Percentiles rank a stretch among this genome's conserved stretches.
These are phyloP conservation scores for Aphanomyces invadans DNA, from an alignment of 352 stramenopile genomes.

Conservation along the genomic window DNA sequence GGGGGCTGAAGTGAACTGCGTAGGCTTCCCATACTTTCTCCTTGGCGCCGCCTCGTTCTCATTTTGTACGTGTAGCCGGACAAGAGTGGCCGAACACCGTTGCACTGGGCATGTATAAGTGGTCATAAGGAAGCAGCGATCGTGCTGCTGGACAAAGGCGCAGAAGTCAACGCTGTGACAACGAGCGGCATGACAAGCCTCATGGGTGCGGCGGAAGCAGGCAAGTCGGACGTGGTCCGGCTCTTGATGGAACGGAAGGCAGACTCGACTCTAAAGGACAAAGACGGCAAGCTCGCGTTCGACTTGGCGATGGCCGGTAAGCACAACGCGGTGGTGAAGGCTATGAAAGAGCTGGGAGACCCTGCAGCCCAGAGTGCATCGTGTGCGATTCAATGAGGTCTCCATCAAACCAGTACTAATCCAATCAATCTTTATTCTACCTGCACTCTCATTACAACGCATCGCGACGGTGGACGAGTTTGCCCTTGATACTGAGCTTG, in stretches of 20 bases:
- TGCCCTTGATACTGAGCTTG: constrained; percentile 84
- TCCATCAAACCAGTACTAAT: neutral
- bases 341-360: constrained; percentile 90
- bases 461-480: constrained; percentile 42
- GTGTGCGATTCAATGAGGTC: constrained; percentile 81
- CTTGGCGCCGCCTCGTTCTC: neutral
- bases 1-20: constrained; percentile 79
- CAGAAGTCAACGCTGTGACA: constrained; percentile 84
- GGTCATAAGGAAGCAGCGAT: constrained; percentile 87
- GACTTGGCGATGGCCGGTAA: constrained; percentile 90
- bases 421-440: constrained; percentile 14
- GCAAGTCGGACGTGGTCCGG: constrained; percentile 87
- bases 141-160: constrained; percentile 75
- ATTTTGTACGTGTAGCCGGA: constrained; percentile 51
- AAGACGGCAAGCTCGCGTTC: constrained; percentile 86
- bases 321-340: constrained; percentile 87
- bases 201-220: constrained; percentile 82
- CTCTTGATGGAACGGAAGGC: constrained; percentile 87
- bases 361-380: constrained; percentile 75
- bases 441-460: neutral
- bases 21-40: no score
- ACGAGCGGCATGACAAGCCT: constrained; percentile 87
- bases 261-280: constrained; percentile 82
- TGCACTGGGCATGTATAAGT: constrained; percentile 90
- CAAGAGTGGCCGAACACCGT: constrained; percentile 87